Evolutionary conservation across 2,329 filamentous ascomycete species (phyloP).

Genomic region (Aspergillus clavatus): DNA sequence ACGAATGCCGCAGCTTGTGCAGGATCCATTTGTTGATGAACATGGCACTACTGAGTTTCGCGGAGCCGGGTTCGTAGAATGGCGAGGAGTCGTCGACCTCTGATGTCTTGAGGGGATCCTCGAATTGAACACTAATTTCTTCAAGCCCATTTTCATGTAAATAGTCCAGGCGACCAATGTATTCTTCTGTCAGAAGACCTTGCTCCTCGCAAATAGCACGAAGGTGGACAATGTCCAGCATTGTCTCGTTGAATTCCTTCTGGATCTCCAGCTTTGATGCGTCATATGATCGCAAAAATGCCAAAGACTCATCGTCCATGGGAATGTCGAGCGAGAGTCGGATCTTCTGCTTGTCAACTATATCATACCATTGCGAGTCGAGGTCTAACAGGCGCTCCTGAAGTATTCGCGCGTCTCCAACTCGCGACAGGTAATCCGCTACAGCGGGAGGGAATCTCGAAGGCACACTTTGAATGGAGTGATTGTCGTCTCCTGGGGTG

Average conservation of each 20-base stretch:
- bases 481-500: not conserved
- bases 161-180: not conserved
- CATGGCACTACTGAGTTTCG: conserved; percentile 11
- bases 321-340: conserved; percentile 8
- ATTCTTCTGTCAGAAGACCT: conserved; percentile 8
- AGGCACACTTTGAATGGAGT: not conserved
- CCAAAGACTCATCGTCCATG: conserved; percentile 19
- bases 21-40: conserved; percentile 31
- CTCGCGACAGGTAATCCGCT: conserved; percentile 17
- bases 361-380: conserved; percentile 14
- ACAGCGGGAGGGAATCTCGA: conserved; percentile 10
- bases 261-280: conserved; percentile 16
- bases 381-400: conserved; percentile 20
- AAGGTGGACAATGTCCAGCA: conserved; percentile 15
- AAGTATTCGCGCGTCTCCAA: conserved; percentile 21
- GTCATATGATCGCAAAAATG: conserved; percentile 22
- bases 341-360: conserved; percentile 13
- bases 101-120: conserved; percentile 18
- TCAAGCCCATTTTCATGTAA: conserved; percentile 3
- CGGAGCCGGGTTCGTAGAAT: conserved; percentile 16
- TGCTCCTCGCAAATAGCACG: conserved; percentile 17
- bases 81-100: conserved; percentile 14
- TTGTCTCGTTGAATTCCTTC: conserved; percentile 17
- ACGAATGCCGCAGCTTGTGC: conserved; percentile 28
- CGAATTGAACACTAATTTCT: conserved; percentile 1